Evolutionary conservation across 225 moss, liverwort and hornwort genomes (phyloP).

Genomic region (Straminergon stramineum): DNA sequence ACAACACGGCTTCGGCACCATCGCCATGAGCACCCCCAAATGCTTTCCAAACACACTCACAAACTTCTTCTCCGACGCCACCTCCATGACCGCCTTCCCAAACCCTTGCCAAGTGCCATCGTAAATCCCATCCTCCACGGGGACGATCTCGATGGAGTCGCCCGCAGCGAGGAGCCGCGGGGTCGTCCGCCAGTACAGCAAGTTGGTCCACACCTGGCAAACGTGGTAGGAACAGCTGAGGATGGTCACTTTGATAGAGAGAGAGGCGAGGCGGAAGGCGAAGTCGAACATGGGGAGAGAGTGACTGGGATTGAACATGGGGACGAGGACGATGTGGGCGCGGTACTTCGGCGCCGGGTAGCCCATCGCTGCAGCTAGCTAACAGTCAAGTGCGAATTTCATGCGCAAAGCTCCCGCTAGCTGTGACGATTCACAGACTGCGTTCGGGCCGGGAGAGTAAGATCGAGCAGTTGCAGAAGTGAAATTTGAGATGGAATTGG

Average conservation of each 20-base stretch:
- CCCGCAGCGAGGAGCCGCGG: background rate
- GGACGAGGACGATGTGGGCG: background rate
- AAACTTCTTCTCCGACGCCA: background rate
- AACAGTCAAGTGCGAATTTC: too few species aligned
- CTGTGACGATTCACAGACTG: background rate
- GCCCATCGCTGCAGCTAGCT: background rate
- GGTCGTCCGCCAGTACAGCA: background rate
- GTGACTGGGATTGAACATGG: background rate
- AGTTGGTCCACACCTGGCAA: background rate
- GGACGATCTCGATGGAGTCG: background rate
- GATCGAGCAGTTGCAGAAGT: background rate
- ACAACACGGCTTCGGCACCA: background rate
- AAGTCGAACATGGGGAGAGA: background rate
- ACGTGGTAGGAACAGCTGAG: background rate
- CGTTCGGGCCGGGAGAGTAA: background rate
- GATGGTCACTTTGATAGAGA: background rate
- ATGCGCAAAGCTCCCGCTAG: background rate
- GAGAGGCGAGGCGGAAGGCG: background rate
- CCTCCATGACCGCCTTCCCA: background rate
- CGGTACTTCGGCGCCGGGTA: background rate
- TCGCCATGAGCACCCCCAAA: background rate
- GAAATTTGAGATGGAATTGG: background rate
- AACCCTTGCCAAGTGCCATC: background rate
- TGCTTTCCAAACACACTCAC: background rate
- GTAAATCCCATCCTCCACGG: too few species aligned